These are phyloP conservation scores for Wolfiporia cocos DNA, from an alignment of 1,284 basidiomycete genomes.

Conservation along the genomic window DNA sequence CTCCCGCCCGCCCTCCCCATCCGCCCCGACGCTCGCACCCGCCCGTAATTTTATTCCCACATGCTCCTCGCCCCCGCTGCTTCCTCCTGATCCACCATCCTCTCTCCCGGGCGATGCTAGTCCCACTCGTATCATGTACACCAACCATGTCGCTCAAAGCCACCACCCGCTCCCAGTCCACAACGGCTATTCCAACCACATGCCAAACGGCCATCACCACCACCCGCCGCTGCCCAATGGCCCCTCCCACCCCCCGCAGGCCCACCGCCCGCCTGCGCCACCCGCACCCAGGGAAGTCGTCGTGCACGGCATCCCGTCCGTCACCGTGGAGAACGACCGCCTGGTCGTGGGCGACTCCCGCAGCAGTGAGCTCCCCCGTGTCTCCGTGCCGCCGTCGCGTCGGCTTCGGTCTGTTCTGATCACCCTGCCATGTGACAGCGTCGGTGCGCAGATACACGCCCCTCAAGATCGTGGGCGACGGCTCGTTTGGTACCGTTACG, in stretches of 20 bases:
- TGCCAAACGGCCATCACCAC: slow-evolving; percentile 26
- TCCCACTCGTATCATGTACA: slow-evolving; percentile 62
- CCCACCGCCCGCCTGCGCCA: slow-evolving; percentile 18
- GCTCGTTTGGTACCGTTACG: slow-evolving; percentile 97
- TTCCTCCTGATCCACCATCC: slow-evolving; percentile 24
- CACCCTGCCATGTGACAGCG: slow-evolving; percentile 17
- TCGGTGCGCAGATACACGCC: slow-evolving; percentile 41
- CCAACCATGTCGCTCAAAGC: slow-evolving; percentile 47
- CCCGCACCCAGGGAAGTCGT: slow-evolving; percentile 47
- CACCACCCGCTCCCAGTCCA: slow-evolving; percentile 31
- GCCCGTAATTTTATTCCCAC: slow-evolving; percentile 16
- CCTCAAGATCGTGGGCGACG: slow-evolving; percentile 91
- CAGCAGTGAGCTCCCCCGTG: slow-evolving; percentile 51
- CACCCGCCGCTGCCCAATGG: slow-evolving; percentile 22
- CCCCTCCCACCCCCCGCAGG: slow-evolving; percentile 18
- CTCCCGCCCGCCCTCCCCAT: slow-evolving; percentile 9
- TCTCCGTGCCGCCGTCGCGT: too few species aligned
- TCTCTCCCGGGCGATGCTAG: slow-evolving; percentile 34
- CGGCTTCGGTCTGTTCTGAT: slow-evolving; percentile 9
- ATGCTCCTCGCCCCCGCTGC: slow-evolving; percentile 13
- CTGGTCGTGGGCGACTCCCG: slow-evolving; percentile 67
- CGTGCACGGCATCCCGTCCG: slow-evolving; percentile 67
- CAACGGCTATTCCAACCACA: slow-evolving; percentile 20
- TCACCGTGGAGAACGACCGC: slow-evolving; percentile 57
- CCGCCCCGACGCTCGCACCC: slow-evolving; percentile 5